These are phyloP conservation scores for Hypholoma sublateritium DNA, from an alignment of 768 basidiomycete genomes.

Conservation along the genomic window DNA sequence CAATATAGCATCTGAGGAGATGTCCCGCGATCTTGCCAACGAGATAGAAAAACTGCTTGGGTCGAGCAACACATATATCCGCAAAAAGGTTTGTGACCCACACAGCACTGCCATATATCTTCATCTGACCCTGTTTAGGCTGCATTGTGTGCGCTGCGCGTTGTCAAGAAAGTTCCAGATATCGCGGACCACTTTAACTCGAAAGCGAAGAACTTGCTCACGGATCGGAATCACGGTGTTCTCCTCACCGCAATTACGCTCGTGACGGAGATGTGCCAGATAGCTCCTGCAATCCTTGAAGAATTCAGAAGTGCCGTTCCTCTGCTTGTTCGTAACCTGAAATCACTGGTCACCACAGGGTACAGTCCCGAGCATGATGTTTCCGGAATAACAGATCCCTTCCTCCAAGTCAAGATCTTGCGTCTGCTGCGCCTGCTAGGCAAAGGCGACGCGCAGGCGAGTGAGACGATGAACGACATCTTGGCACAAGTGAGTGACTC, in stretches of 20 bases:
- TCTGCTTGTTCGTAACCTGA: slow-evolving; percentile 90
- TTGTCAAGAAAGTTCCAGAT: slow-evolving; percentile 95
- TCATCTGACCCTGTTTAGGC: slow-evolving; percentile 52
- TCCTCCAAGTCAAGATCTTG: slow-evolving; percentile 91
- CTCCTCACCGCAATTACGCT: slow-evolving; percentile 92
- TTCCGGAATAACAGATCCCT: slow-evolving; percentile 97
- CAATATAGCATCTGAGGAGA: slow-evolving; percentile 98
- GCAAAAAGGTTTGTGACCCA: slow-evolving; percentile 78
- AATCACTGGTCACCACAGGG: slow-evolving; percentile 92
- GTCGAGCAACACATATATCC: slow-evolving; percentile 97
- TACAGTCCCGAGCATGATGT: slow-evolving; percentile 99
- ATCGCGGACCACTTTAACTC: slow-evolving; percentile 87
- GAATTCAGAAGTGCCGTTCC: slow-evolving; percentile 96
- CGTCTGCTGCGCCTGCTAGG: slow-evolving; percentile 89
- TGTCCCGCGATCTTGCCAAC: slow-evolving; percentile 97
- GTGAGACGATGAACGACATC: slow-evolving; percentile 98
- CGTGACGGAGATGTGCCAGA: slow-evolving; percentile 90
- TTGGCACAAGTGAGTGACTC: slow-evolving; percentile 74
- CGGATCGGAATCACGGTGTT: slow-evolving; percentile 97
- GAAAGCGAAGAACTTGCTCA: slow-evolving; percentile 87
- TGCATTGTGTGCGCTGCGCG: slow-evolving; percentile 89
- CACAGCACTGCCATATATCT: slow-evolving; percentile 4
- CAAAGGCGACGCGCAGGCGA: slow-evolving; percentile 78
- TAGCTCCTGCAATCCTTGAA: slow-evolving; percentile 67
- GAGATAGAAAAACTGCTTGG: slow-evolving; percentile 98